Percentiles rank a stretch among this genome's conserved stretches.
phyloP scores from a whole-genome alignment of 257 asterid species.

The Coffea canephora region DNA sequence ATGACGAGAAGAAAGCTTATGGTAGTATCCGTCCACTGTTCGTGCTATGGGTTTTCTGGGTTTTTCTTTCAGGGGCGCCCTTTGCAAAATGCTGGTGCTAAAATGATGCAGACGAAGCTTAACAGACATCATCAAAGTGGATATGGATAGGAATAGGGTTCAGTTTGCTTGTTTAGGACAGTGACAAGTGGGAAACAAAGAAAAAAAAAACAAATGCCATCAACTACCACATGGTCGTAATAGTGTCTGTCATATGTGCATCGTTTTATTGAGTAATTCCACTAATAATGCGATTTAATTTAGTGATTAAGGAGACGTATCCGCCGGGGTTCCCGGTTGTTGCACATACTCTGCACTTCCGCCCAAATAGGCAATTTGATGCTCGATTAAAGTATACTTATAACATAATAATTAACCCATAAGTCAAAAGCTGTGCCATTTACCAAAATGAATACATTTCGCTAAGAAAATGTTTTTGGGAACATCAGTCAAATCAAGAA shows the following conservation, averaged over 20 bases:
- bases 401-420: neutral
- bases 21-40: neutral
- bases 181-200: neutral
- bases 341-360: neutral
- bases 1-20: neutral
- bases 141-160: neutral
- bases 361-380: neutral
- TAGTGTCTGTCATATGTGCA: neutral
- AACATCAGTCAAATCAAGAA: neutral
- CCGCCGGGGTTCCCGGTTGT: neutral
- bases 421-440: neutral
- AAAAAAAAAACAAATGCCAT: neutral
- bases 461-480: neutral
- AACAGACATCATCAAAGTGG: neutral
- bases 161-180: neutral
- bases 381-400: neutral
- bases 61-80: neutral
- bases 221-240: slow-evolving; percentile 10
- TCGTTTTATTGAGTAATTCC: neutral
- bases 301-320: neutral
- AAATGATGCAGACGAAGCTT: neutral
- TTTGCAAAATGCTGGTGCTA: neutral
- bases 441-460: slow-evolving; percentile 1
- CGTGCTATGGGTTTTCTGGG: neutral
- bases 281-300: neutral